Conservation (phyloP, 1,139 yeast genomes). For the Yamadazyma pseudoaaseri region DNA sequence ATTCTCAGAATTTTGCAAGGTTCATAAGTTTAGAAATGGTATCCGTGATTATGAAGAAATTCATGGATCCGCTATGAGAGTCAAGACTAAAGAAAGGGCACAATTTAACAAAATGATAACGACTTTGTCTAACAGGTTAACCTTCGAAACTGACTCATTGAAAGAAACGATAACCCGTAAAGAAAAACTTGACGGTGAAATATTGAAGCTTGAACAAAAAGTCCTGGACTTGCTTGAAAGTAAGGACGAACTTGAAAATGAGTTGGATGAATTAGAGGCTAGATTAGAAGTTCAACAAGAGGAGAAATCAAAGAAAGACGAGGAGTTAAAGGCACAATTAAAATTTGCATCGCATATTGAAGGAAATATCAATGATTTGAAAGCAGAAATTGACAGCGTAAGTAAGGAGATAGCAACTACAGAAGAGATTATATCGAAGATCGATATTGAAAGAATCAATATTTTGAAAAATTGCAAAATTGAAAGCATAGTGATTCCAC, state of each 20-base stretch:
- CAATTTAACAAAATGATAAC: slow-evolving; percentile 60
- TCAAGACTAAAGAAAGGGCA: slow-evolving; percentile 62
- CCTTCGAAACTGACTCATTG: slow-evolving; percentile 61
- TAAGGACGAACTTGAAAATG: slow-evolving; percentile 31
- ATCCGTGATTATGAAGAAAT: slow-evolving; percentile 67
- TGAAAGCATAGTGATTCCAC: slow-evolving; percentile 66
- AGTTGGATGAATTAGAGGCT: slow-evolving; percentile 48
- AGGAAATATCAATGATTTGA: slow-evolving; percentile 32
- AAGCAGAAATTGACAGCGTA: slow-evolving; percentile 25
- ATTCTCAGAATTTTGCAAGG: slow-evolving; percentile 54
- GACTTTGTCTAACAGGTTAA: slow-evolving; percentile 58
- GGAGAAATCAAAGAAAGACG: slow-evolving; percentile 32
- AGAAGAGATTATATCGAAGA: slow-evolving; percentile 57
- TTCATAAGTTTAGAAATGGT: slow-evolving; percentile 48
- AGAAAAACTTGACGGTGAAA: slow-evolving; percentile 31
- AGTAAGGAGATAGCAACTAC: slow-evolving; percentile 34
- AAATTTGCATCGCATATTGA: slow-evolving; percentile 30
- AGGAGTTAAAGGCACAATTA: slow-evolving; percentile 24
- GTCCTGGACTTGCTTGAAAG: slow-evolving; percentile 28
- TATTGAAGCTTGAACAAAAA: slow-evolving; percentile 30
- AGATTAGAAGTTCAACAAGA: slow-evolving; percentile 45
- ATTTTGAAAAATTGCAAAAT: slow-evolving; percentile 73
- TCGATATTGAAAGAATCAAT: slow-evolving; percentile 57
- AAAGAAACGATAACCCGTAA: slow-evolving; percentile 50
- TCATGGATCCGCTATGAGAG: slow-evolving; percentile 62